Evolutionary conservation across 306 rosid genomes (phyloP).

Genomic region (Erythrophleum fordii): DNA sequence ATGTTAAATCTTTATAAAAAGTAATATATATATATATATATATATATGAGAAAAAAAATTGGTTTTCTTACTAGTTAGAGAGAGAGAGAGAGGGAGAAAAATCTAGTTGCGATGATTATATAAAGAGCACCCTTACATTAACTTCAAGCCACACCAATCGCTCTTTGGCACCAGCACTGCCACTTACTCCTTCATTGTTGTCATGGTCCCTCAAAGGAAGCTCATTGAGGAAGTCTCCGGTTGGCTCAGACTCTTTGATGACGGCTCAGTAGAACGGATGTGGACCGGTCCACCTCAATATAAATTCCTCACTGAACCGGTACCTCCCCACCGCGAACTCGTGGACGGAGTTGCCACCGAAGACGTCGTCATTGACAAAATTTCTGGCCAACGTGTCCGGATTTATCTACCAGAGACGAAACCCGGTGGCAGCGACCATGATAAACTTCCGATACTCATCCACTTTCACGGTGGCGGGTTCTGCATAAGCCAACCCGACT

Average conservation of each 20-base stretch:
- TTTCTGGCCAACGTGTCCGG: conserved; percentile 41
- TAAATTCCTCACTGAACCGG: conserved; percentile 58
- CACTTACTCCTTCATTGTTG: too few species aligned
- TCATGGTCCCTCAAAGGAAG: conserved; percentile 41
- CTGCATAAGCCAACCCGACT: conserved; percentile 64
- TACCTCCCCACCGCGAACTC: conserved; percentile 53
- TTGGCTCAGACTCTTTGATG: conserved; percentile 65
- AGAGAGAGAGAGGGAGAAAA: too few species aligned
- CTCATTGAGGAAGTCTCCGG: conserved; percentile 56
- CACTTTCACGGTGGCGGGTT: conserved; percentile 88
- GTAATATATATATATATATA: too few species aligned
- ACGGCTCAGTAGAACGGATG: conserved; percentile 69
- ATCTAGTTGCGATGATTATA: too few species aligned
- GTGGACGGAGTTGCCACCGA: conserved; percentile 51
- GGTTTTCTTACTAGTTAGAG: too few species aligned
- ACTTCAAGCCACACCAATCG: too few species aligned
- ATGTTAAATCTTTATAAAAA: too few species aligned
- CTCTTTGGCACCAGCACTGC: too few species aligned
- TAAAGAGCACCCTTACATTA: too few species aligned
- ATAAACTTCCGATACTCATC: conserved; percentile 57
- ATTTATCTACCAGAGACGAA: conserved; percentile 54
- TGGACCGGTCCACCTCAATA: conserved; percentile 64
- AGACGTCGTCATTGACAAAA: conserved; percentile 29
- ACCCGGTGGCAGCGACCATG: neutral
- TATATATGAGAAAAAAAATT: too few species aligned